Evolutionary conservation across 108 stramenopile species (phyloP).

Genomic region (Halocafeteria seosinensis): DNA sequence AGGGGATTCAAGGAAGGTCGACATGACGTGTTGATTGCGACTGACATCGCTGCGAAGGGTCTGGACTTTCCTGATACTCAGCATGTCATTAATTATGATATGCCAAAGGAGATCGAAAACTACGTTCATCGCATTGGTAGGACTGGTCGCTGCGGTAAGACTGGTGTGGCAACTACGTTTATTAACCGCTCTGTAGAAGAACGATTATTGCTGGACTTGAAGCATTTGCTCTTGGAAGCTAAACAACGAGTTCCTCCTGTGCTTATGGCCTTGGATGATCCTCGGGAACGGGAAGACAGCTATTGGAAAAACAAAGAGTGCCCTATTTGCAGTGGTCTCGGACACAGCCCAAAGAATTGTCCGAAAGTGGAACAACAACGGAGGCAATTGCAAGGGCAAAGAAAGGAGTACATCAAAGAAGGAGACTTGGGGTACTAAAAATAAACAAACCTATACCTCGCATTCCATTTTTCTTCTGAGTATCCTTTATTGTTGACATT

Average conservation of each 20-base stretch:
- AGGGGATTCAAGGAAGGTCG: constrained; percentile 55
- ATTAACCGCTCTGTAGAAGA: constrained; percentile 86
- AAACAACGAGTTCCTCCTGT: constrained; percentile 94
- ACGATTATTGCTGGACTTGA: constrained; percentile 76
- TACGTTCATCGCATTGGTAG: constrained; percentile 81
- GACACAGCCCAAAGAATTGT: constrained; percentile 91
- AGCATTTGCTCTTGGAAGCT: constrained; percentile 87
- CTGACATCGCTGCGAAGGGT: constrained; percentile 96
- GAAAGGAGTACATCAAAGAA: no score
- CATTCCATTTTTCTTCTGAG: no score
- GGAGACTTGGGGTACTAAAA: no score
- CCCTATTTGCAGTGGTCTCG: constrained; percentile 94
- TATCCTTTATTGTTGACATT: no score
- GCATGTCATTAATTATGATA: constrained; percentile 98
- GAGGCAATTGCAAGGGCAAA: no score
- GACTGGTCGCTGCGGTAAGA: constrained; percentile 93
- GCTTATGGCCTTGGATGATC: constrained; percentile 87
- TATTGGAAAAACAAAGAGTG: constrained; percentile 56
- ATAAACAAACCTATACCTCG: no score
- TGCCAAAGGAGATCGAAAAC: constrained; percentile 98
- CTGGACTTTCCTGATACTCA: constrained; percentile 91
- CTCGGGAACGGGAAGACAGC: constrained; percentile 48
- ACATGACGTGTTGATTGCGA: constrained; percentile 92
- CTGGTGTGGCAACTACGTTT: constrained; percentile 96
- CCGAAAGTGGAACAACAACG: constrained; percentile 91